phyloP scores from a whole-genome alignment of 192 early-diverging fungal genomes.

The Phlyctochytrium arcticum region DNA sequence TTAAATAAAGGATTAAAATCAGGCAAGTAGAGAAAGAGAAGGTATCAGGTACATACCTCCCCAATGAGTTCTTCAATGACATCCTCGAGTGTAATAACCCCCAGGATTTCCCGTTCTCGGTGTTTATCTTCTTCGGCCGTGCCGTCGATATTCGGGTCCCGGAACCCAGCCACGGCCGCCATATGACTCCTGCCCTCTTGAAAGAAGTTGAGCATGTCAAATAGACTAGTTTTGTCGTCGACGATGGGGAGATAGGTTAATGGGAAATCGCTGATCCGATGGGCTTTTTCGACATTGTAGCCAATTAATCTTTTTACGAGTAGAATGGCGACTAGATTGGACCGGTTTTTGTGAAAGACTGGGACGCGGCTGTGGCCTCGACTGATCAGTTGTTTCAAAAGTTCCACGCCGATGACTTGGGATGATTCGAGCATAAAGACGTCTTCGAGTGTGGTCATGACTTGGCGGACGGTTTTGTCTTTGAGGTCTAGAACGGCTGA shows the following conservation, averaged over 20 bases:
- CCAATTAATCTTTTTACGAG: slow-evolving; percentile 40
- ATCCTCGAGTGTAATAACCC: slow-evolving; percentile 53
- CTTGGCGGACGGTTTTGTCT: slow-evolving; percentile 41
- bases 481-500: slow-evolving; percentile 46
- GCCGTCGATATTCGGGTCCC: neutral
- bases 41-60: slow-evolving; percentile 14
- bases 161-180: slow-evolving; percentile 38
- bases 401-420: slow-evolving; percentile 12
- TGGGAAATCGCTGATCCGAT: slow-evolving; percentile 27
- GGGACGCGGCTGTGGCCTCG: slow-evolving; percentile 49
- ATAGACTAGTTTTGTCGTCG: slow-evolving; percentile 36
- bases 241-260: slow-evolving; percentile 42
- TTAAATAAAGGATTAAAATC: too few species aligned
- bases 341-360: slow-evolving; percentile 30
- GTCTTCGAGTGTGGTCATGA: slow-evolving; percentile 49
- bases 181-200: slow-evolving; percentile 50
- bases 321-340: slow-evolving; percentile 41
- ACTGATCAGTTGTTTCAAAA: slow-evolving; percentile 24
- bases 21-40: neutral
- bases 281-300: slow-evolving; percentile 42
- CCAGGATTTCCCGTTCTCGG: slow-evolving; percentile 25
- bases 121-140: neutral
- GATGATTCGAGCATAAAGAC: slow-evolving; percentile 41
- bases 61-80: slow-evolving; percentile 56
- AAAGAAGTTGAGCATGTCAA: slow-evolving; percentile 54